These are phyloP conservation scores for Pluteus cervinus DNA, from an alignment of 768 basidiomycete genomes.

Conservation along the genomic window DNA sequence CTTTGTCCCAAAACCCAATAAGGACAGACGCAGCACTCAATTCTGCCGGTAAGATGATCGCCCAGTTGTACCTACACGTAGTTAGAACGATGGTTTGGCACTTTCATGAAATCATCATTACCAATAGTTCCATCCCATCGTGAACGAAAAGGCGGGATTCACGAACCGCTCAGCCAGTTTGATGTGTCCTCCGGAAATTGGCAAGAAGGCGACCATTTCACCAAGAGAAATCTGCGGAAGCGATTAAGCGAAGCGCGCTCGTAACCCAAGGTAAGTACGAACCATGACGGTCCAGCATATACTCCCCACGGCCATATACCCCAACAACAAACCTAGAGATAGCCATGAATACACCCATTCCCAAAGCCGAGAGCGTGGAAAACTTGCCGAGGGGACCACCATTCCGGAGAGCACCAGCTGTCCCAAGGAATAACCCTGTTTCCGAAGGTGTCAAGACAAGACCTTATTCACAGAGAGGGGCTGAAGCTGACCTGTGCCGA, in stretches of 20 bases:
- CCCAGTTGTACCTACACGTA: constrained; percentile 49
- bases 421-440: constrained; percentile 64
- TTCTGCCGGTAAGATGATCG: constrained; percentile 65
- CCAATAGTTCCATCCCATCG: constrained; percentile 52
- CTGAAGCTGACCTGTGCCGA: constrained; percentile 45
- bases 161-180: constrained; percentile 79
- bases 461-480: not conserved
- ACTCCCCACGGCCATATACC: constrained; percentile 58
- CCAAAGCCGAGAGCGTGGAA: not conserved
- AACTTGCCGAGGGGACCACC: constrained; percentile 67
- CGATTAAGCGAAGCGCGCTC: not conserved
- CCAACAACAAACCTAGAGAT: constrained; percentile 55
- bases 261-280: constrained; percentile 8
- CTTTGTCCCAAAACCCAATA: constrained; percentile 63
- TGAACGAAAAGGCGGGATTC: constrained; percentile 62
- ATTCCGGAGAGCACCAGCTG: constrained; percentile 36
- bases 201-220: constrained; percentile 75
- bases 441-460: not conserved
- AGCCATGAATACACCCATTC: not conserved
- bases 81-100: not conserved
- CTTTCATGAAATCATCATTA: constrained; percentile 17
- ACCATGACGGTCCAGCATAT: constrained; percentile 75
- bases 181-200: constrained; percentile 77
- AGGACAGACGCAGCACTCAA: constrained; percentile 71
- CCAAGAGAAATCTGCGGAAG: constrained; percentile 52